Evolutionary conservation across 2,329 filamentous ascomycete genomes (phyloP).

Genomic region (Claviceps fusiformis): DNA sequence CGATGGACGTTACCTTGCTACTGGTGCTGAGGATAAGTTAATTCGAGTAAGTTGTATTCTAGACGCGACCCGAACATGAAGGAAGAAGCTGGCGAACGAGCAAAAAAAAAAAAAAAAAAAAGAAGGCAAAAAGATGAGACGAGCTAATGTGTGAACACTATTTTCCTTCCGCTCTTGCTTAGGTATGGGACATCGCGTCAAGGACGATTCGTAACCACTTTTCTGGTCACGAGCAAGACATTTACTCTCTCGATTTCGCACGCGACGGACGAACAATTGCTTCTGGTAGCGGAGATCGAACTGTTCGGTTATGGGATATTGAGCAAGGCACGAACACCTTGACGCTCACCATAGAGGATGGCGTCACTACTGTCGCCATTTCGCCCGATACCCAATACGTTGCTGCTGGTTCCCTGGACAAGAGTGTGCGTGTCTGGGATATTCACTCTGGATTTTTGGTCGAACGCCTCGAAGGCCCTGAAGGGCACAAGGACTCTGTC

Average conservation of each 20-base stretch:
- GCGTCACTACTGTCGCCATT: constrained; percentile 93
- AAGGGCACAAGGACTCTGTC: constrained; percentile 93
- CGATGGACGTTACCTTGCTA: constrained; percentile 84
- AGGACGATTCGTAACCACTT: constrained; percentile 85
- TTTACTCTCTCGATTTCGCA: constrained; percentile 92
- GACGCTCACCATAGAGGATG: constrained; percentile 86
- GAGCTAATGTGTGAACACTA: constrained; percentile 8
- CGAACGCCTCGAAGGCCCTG: constrained; percentile 81
- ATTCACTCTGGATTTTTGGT: constrained; percentile 73
- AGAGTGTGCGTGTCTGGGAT: constrained; percentile 97
- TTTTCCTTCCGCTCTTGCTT: too few species aligned
- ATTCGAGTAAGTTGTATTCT: constrained; percentile 58
- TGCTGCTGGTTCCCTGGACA: constrained; percentile 87
- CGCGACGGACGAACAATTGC: constrained; percentile 89
- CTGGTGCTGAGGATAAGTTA: constrained; percentile 92
- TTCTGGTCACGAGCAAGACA: constrained; percentile 95
- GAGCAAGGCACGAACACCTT: constrained; percentile 70
- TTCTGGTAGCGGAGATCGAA: constrained; percentile 87
- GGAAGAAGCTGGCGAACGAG: not conserved
- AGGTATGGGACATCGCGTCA: constrained; percentile 89
- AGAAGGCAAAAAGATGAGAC: too few species aligned
- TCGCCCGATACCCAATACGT: constrained; percentile 91
- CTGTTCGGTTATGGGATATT: constrained; percentile 92
- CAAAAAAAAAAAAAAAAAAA: not conserved
- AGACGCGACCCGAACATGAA: not conserved